Conservation (phyloP, 768 basidiomycete species). For the Royoungia palumana region DNA sequence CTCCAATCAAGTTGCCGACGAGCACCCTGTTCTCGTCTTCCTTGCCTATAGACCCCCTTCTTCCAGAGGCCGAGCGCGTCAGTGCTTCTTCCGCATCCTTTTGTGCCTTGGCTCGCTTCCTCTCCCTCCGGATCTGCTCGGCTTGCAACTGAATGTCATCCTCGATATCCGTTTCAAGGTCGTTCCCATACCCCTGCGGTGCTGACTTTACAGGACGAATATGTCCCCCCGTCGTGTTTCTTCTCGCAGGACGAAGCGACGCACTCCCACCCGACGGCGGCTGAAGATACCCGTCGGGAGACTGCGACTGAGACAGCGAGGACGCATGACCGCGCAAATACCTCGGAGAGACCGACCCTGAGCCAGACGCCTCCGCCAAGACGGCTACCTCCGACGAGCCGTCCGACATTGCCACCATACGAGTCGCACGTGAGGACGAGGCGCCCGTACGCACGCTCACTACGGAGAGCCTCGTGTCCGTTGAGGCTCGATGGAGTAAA, state of each 20-base stretch:
- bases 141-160: slow-evolving; percentile 83
- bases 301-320: slow-evolving; percentile 25
- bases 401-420: slow-evolving; percentile 12
- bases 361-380: slow-evolving; percentile 15
- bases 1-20: slow-evolving; percentile 96
- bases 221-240: slow-evolving; percentile 68
- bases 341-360: slow-evolving; percentile 20
- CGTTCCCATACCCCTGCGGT: slow-evolving; percentile 36
- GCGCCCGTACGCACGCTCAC: slow-evolving; percentile 21
- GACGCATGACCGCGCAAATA: slow-evolving; percentile 17
- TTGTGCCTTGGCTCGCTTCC: slow-evolving; percentile 70
- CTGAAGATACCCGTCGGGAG: slow-evolving; percentile 50
- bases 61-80: slow-evolving; percentile 32
- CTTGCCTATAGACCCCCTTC: slow-evolving; percentile 20
- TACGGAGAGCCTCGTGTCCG: slow-evolving; percentile 45
- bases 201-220: slow-evolving; percentile 30
- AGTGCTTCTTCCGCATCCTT: slow-evolving; percentile 60
- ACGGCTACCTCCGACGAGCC: slow-evolving; percentile 18
- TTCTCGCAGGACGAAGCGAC: slow-evolving; percentile 46
- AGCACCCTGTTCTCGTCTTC: slow-evolving; percentile 57
- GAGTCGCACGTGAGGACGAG: slow-evolving; percentile 18
- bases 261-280: slow-evolving; percentile 35
- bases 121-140: slow-evolving; percentile 79
- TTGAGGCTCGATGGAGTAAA: slow-evolving; percentile 45
- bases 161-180: slow-evolving; percentile 38